phyloP scores from a whole-genome alignment of 2,329 filamentous ascomycete genomes.

The Cladosporium oxysporum region DNA sequence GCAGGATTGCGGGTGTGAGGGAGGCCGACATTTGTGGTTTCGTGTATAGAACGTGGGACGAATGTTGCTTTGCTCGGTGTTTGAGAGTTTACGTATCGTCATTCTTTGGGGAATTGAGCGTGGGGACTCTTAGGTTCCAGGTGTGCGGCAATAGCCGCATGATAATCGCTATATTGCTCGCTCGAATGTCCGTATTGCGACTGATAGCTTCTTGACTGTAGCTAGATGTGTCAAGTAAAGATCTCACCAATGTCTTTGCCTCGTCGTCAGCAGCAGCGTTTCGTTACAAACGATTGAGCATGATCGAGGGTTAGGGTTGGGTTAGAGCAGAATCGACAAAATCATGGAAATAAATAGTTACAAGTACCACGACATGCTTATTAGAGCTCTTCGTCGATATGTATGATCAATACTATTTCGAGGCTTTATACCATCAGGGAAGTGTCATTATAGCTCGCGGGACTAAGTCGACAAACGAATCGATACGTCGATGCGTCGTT shows the following conservation, averaged over 20 bases:
- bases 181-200: not conserved
- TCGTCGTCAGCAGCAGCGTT: not conserved
- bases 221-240: not conserved
- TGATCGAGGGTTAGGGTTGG: not conserved
- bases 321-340: not conserved
- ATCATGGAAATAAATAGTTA: not conserved
- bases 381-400: not conserved
- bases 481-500: accelerated
- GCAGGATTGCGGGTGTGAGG: slow-evolving; percentile 62
- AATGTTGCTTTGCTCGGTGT: not conserved
- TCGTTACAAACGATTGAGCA: not conserved
- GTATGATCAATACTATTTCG: not conserved
- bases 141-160: not conserved
- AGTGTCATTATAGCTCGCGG: not conserved
- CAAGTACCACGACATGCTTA: not conserved
- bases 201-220: no score
- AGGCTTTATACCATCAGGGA: not conserved
- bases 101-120: not conserved
- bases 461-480: not conserved
- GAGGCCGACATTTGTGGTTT: slow-evolving; percentile 9
- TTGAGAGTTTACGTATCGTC: slow-evolving; percentile 3
- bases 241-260: not conserved
- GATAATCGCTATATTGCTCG: not conserved
- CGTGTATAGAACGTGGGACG: not conserved
- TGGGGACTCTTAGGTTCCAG: not conserved